phyloP scores from a whole-genome alignment of 352 stramenopile species.

The Plasmopara muralis region DNA sequence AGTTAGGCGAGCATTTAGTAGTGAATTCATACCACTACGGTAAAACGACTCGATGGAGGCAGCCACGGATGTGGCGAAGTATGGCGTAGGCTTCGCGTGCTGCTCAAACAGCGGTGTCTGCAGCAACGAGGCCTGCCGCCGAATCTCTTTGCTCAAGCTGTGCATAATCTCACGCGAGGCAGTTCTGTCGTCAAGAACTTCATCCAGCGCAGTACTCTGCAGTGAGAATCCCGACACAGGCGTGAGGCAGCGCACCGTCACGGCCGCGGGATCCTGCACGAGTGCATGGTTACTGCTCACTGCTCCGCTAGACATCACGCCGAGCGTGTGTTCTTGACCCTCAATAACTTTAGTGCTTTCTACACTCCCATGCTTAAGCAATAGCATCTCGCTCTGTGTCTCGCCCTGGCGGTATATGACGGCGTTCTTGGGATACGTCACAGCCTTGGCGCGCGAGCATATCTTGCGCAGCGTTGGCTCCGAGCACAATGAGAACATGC shows the following conservation, averaged over 20 bases:
- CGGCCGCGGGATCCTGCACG: slow-evolving; percentile 63
- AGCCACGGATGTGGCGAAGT: slow-evolving; percentile 87
- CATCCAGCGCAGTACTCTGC: slow-evolving; percentile 52
- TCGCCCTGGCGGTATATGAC: slow-evolving; percentile 78
- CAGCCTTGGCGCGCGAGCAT: slow-evolving; percentile 49
- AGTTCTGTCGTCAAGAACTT: slow-evolving; percentile 67
- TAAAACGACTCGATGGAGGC: slow-evolving; percentile 91
- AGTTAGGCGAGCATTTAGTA: slow-evolving; percentile 84
- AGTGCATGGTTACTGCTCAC: slow-evolving; percentile 81
- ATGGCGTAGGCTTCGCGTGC: slow-evolving; percentile 84
- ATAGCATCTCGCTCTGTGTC: slow-evolving; percentile 72
- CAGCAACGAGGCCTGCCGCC: slow-evolving; percentile 76
- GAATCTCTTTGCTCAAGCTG: slow-evolving; percentile 84
- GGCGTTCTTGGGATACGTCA: slow-evolving; percentile 65
- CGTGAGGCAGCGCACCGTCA: slow-evolving; percentile 73
- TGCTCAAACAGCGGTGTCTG: slow-evolving; percentile 88
- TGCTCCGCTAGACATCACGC: slow-evolving; percentile 37
- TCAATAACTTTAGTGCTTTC: slow-evolving; percentile 77
- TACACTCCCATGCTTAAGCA: slow-evolving; percentile 59
- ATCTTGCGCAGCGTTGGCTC: slow-evolving; percentile 77
- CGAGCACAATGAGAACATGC: slow-evolving; percentile 81
- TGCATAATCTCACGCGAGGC: slow-evolving; percentile 82
- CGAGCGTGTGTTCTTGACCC: slow-evolving; percentile 74
- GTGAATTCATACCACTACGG: slow-evolving; percentile 88
- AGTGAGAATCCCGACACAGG: slow-evolving; percentile 76